phyloP scores from a whole-genome alignment of 352 stramenopile species.

The Phytophthora sp. region DNA sequence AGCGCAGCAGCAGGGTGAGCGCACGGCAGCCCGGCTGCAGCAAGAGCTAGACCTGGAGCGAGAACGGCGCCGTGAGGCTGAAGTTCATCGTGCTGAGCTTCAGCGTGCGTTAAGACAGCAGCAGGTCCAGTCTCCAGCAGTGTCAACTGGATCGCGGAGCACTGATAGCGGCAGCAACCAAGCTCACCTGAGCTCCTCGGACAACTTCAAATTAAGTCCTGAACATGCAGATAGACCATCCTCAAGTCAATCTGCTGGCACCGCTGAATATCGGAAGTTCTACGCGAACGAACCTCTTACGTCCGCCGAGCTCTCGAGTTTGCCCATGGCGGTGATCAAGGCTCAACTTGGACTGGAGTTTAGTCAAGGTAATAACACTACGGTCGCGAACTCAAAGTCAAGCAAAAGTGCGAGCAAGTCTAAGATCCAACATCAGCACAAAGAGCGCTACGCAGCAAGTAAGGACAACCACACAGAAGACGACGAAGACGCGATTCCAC shows the following conservation, averaged over 20 bases:
- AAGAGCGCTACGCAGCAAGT: conserved; percentile 14
- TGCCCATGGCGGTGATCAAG: conserved; percentile 76
- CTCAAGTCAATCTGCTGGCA: conserved; percentile 10
- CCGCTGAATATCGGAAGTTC: conserved; percentile 55
- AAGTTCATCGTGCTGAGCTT: conserved; percentile 69
- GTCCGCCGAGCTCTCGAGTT: conserved; percentile 66
- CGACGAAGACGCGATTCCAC: conserved; percentile 63
- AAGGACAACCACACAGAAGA: conserved; percentile 54
- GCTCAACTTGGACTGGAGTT: conserved; percentile 76
- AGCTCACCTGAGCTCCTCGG: conserved; percentile 1
- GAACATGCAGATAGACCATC: conserved; percentile 18
- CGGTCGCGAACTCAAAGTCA: neutral
- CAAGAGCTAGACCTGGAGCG: conserved; percentile 66
- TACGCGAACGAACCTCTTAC: conserved; percentile 72
- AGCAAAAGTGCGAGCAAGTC: conserved; percentile 19
- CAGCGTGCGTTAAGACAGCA: conserved; percentile 53
- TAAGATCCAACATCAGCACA: conserved; percentile 30
- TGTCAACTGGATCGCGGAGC: conserved; percentile 1
- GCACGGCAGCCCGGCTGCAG: conserved; percentile 39
- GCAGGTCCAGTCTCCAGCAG: conserved; percentile 22
- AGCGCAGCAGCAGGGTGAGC: conserved; percentile 63
- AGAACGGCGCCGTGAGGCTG: conserved; percentile 57
- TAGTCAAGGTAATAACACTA: conserved; percentile 15
- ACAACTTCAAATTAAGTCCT: conserved; percentile 10
- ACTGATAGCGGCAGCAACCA: conserved; percentile 17